Evolutionary conservation across 2,329 filamentous ascomycete species (phyloP), one percentile per base, ranked within the genome.

Genomic region (Hawksworthiomyces lignivorus): DNA sequence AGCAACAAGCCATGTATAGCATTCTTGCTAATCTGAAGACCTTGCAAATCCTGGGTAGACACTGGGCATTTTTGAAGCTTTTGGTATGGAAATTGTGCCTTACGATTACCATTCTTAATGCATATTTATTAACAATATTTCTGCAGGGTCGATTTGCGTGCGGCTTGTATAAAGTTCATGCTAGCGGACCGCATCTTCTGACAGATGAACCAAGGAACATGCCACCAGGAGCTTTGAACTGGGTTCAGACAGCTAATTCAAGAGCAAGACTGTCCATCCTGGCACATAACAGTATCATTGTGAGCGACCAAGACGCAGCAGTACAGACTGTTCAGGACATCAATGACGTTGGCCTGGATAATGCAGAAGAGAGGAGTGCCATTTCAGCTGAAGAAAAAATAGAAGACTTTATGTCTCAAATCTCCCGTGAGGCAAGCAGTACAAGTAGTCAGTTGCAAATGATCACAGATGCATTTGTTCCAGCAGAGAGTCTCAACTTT

Each of bases 11-110:
- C 14, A 32, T 37, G 10, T 12, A 10, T 18, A 49, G 48, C n/a
- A 38, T 54, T 11, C 35, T 36, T 9, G 44, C 48, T 2, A 54
- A 54, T 19, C 26, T 54, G 11, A 44, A 31, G 14, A 43, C 49
- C 29, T 47, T 54, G 21, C 20, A 24, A n/a, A 24, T 24, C 32
- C 44, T 48, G 21, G 43, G 42, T 3, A 38, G 28, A 14, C 31
- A 42, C 30, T 48, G 42, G 42, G 39, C 32, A 22, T 45, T 48
- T 36, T n/a, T 41, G n/a, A 39, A 61, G 50, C 20, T 24, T 10
- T 7, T 36, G 21, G 34, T 36, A n/a, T 14, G 18, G n/a, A n/a
- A n/a, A n/a, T n/a, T n/a, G n/a, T n/a, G n/a, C n/a, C n/a, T n/a
- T n/a, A n/a, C n/a, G n/a, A n/a, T n/a, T n/a, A n/a, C n/a, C n/a